Evolutionary conservation across 2,329 filamentous ascomycete species (phyloP).

Genomic region (Aspergillus awamori): DNA sequence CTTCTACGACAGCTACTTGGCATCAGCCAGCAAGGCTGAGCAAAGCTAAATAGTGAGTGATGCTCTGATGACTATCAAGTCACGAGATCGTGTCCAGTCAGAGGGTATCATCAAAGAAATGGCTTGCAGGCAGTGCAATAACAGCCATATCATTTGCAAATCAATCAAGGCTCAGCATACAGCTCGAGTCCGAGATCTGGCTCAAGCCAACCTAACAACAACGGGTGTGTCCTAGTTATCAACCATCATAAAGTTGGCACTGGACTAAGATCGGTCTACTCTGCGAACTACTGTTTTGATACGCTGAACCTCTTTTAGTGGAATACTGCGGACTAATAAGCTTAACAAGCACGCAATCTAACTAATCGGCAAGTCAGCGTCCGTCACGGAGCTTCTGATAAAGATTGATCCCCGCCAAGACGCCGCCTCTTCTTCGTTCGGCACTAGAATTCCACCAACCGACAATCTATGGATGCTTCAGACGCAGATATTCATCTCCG

Average conservation of each 20-base stretch:
- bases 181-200: not conserved
- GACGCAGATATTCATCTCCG: not conserved
- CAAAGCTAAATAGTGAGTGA: not conserved
- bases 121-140: not conserved
- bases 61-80: not conserved
- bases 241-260: not conserved
- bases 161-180: not conserved
- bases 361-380: not conserved
- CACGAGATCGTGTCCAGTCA: not conserved
- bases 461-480: not conserved
- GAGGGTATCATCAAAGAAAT: not conserved
- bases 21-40: not conserved
- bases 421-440: not conserved
- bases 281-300: no score
- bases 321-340: not conserved
- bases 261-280: not conserved
- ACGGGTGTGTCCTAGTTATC: not conserved
- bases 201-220: not conserved
- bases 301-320: no score
- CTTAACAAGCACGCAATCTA: not conserved
- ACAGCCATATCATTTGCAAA: not conserved
- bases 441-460: not conserved
- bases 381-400: slow-evolving; percentile 1
- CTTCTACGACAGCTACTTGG: no score
- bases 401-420: slow-evolving; percentile 11